A percentile compares a stretch with the other conserved stretches of the same genome.
These are phyloP conservation scores for Pythium plurisporium DNA, from an alignment of 352 stramenopile species.

Conservation along the genomic window DNA sequence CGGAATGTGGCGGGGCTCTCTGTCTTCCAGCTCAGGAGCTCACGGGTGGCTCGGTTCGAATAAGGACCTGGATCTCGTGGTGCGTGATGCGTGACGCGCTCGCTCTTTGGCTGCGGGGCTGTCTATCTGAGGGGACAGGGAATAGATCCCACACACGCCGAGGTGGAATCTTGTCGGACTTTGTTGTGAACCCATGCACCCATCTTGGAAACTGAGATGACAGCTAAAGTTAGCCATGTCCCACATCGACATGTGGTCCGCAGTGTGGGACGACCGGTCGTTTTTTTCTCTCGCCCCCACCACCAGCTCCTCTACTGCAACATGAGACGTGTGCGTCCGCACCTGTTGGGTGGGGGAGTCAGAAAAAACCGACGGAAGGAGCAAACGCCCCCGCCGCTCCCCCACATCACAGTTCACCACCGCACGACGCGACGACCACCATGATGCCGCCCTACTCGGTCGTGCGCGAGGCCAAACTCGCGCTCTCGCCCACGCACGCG, in stretches of 20 bases:
- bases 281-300: background rate
- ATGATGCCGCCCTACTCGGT: slow-evolving; percentile 12
- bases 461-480: slow-evolving; percentile 6
- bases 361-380: slow-evolving; percentile 1
- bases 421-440: background rate
- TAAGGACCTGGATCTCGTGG: background rate
- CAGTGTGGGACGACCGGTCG: background rate
- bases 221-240: slow-evolving; percentile 25
- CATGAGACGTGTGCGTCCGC: slow-evolving; percentile 11
- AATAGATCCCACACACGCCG: no score
- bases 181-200: background rate
- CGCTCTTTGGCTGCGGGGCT: no score
- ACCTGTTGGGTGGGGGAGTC: background rate
- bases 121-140: no score
- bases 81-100: no score
- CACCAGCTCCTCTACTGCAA: background rate
- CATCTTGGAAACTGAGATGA: no score
- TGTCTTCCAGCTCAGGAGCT: no score
- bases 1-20: no score
- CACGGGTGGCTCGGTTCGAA: background rate
- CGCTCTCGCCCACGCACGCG: background rate
- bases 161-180: background rate
- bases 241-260: slow-evolving; percentile 14
- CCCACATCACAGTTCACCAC: background rate
- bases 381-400: background rate